Conservation (phyloP, 2,329 filamentous ascomycete species). For the Fonsecaea erecta region DNA sequence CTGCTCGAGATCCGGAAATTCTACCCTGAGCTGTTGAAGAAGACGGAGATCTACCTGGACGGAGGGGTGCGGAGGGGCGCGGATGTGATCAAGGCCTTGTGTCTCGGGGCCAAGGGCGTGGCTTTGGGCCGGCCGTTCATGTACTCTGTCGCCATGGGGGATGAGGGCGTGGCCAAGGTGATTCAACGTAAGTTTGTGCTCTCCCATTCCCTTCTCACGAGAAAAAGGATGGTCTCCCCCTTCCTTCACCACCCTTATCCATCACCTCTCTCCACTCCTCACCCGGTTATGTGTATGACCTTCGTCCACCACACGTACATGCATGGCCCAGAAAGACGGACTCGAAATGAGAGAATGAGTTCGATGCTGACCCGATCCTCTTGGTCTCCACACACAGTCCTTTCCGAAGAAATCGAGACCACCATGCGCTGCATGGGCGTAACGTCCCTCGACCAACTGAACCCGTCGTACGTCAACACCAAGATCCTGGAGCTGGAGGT, state of each 20-base stretch:
- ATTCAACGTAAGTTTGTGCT: conserved; percentile 40
- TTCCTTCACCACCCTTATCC: neutral
- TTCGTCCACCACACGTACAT: neutral
- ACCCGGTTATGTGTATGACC: neutral
- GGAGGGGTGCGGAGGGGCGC: conserved; percentile 60
- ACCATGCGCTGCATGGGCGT: conserved; percentile 55
- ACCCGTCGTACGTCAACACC: conserved; percentile 51
- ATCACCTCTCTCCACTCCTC: neutral
- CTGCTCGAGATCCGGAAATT: conserved; percentile 57
- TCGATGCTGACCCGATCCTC: neutral
- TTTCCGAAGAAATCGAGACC: conserved; percentile 52
- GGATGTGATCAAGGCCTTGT: conserved; percentile 60
- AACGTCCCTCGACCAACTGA: conserved; percentile 49
- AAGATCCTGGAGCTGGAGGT: conserved; percentile 42
- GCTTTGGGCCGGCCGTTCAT: conserved; percentile 59
- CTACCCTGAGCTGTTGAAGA: conserved; percentile 56
- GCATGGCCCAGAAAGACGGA: neutral
- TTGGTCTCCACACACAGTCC: conserved; percentile 12
- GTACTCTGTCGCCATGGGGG: conserved; percentile 58
- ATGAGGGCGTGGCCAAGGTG: conserved; percentile 59
- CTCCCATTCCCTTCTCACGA: neutral
- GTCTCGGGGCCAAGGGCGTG: conserved; percentile 59
- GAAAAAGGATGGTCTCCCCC: neutral
- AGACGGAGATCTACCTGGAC: conserved; percentile 59
- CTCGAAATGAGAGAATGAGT: neutral